Conservation (phyloP, 176 grass and related monocot species). For the Dendrocalamus sinicus region DNA sequence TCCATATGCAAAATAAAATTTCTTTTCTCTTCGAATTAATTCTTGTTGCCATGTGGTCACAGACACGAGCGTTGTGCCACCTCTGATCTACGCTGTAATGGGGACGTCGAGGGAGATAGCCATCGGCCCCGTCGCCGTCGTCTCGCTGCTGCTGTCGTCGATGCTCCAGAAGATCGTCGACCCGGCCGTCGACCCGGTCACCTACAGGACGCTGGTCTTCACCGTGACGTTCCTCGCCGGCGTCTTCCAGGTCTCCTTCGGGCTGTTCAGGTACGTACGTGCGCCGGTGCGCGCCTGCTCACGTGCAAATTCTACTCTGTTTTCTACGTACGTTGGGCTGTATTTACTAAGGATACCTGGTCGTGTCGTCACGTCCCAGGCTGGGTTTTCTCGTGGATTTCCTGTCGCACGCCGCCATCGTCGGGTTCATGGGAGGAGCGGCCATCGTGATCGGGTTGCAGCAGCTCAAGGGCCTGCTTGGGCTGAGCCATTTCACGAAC, state of each 20-base stretch:
- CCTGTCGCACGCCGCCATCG: constrained; percentile 87
- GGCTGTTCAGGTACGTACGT: constrained; percentile 71
- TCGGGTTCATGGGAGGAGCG: constrained; percentile 93
- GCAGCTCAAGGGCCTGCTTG: constrained; percentile 89
- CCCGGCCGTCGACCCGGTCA: constrained; percentile 62
- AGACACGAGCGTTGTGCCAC: constrained; percentile 94
- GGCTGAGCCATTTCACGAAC: constrained; percentile 78
- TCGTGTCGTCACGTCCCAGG: constrained; percentile 43
- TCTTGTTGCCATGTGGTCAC: constrained; percentile 20
- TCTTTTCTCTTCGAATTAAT: background rate
- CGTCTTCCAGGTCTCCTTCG: constrained; percentile 85
- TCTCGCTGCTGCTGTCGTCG: constrained; percentile 91
- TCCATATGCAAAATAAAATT: background rate
- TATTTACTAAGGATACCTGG: background rate
- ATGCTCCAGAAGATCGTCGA: constrained; percentile 87
- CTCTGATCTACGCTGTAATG: constrained; percentile 92
- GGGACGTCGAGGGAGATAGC: constrained; percentile 89
- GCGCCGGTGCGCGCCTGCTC: background rate
- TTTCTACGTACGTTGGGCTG: background rate
- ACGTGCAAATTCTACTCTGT: constrained; percentile 29
- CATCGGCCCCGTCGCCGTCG: constrained; percentile 89
- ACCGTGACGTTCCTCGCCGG: constrained; percentile 88
- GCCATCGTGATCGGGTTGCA: constrained; percentile 91
- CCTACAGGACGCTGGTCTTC: constrained; percentile 75
- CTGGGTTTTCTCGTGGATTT: constrained; percentile 91